These are phyloP conservation scores for Cunninghamia lanceolata DNA, from an alignment of 75 land plant species.

Conservation along the genomic window DNA sequence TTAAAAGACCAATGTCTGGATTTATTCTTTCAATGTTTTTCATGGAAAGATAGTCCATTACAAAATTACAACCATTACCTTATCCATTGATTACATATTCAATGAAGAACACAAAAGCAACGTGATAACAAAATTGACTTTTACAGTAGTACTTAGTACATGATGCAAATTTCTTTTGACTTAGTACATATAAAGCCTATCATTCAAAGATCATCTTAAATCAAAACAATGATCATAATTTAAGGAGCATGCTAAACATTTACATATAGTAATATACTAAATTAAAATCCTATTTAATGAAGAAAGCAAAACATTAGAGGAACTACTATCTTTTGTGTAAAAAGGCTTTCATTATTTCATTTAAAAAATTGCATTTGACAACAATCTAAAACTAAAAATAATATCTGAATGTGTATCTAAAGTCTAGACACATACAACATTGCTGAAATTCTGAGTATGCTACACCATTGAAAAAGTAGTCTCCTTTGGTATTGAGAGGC, in stretches of 20 bases:
- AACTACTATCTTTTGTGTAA: not conserved
- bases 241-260: not conserved
- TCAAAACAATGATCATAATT: not conserved
- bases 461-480: constrained; percentile 44
- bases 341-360: not conserved
- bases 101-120: not conserved
- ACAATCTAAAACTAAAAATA: too few relatives aligned
- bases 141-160: not conserved
- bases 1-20: too few relatives aligned
- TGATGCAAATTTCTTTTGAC: not conserved
- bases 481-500: constrained; percentile 55
- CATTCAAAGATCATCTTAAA: not conserved
- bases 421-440: not conserved
- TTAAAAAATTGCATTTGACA: not conserved
- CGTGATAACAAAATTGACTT: not conserved
- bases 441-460: not conserved
- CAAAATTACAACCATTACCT: too few relatives aligned
- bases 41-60: too few relatives aligned
- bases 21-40: too few relatives aligned
- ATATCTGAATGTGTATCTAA: not conserved
- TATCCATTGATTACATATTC: not conserved
- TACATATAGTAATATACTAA: not conserved
- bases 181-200: too few relatives aligned
- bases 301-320: not conserved
- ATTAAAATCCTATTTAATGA: not conserved